Evolutionary conservation across 176 grass and related monocot species (phyloP), one percentile per base, ranked within the genome.

Genomic region (Aechmea fasciata): DNA sequence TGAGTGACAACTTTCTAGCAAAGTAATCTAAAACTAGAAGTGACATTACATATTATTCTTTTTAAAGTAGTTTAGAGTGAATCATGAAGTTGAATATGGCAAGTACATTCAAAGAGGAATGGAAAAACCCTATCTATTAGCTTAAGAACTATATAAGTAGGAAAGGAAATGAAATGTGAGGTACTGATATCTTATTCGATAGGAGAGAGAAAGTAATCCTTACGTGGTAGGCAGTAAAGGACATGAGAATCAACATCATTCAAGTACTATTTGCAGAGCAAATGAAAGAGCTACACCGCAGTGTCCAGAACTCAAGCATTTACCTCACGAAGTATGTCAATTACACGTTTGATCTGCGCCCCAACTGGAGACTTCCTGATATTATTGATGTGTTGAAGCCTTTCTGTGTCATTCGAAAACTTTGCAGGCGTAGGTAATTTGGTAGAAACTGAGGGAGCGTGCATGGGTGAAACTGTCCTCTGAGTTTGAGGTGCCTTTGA

Each of bases 371-470:
- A 91, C 64, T 91, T 96, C 69, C 85, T 78, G 67, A 96, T 85
- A 2, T 74, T 75, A 79, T 96, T 88, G 22, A 96, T 88, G 12
- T 96, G 83, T 14, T 96, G 87, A 13, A 96, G 71, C 75, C 88
- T 91, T 81, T 96, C 85, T 29, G 85, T 96, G 66, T 96, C 88
- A 82, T 91, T 91, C 24, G 88, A 96, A 71, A 96, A 96, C 66
- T 96, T 91, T 20, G 91, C 71, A 54, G 77, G 73, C 1, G 81
- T 62, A 66, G 59, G 11, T 20, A 80, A 69, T 65, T 80, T 88
- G 57, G 84, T 48, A 66, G 82, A 78, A 70, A 78, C 52, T 41
- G 77, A 83, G 48, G 76, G 69, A 64, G 76, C 80, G 11, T 76
- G 81, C 48, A 75, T 49, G 0, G 85, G 79, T 67, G 85, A 82